These are phyloP conservation scores for Phallus indusiatus DNA, from an alignment of 768 basidiomycete species.

Conservation along the genomic window DNA sequence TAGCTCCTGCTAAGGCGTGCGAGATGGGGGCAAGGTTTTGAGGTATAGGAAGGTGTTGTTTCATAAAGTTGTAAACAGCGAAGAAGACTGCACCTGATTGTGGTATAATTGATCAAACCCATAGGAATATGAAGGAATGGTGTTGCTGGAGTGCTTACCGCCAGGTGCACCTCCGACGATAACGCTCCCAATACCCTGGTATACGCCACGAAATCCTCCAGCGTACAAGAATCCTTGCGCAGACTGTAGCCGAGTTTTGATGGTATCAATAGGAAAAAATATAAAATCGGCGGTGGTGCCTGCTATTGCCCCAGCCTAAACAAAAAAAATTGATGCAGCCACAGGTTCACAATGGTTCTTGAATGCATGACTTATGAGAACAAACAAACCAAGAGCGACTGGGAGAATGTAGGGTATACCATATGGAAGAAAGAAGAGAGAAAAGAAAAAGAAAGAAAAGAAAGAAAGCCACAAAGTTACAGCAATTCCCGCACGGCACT, in stretches of 20 bases:
- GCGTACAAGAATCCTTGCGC: slow-evolving; percentile 73
- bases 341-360: not conserved
- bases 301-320: slow-evolving; percentile 78
- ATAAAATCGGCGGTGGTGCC: slow-evolving; percentile 91
- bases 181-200: slow-evolving; percentile 91
- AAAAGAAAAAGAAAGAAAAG: too few species aligned
- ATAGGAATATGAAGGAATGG: not conserved
- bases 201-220: slow-evolving; percentile 85
- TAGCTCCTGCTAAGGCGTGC: slow-evolving; percentile 43
- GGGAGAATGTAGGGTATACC: not conserved
- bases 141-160: slow-evolving; percentile 38
- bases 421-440: not conserved
- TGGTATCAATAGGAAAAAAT: slow-evolving; percentile 94
- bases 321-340: not conserved
- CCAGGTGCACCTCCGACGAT: slow-evolving; percentile 95
- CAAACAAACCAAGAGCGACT: not conserved
- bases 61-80: slow-evolving; percentile 85
- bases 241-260: slow-evolving; percentile 93
- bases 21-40: slow-evolving; percentile 55
- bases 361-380: not conserved
- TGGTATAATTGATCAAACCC: not conserved
- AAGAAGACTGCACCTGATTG: slow-evolving; percentile 85
- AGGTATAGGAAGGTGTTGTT: slow-evolving; percentile 55
- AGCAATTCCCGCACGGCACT: too few species aligned
- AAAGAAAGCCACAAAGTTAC: too few species aligned